Conservation (phyloP, 768 basidiomycete species). For the Daedaleopsis nitida region DNA sequence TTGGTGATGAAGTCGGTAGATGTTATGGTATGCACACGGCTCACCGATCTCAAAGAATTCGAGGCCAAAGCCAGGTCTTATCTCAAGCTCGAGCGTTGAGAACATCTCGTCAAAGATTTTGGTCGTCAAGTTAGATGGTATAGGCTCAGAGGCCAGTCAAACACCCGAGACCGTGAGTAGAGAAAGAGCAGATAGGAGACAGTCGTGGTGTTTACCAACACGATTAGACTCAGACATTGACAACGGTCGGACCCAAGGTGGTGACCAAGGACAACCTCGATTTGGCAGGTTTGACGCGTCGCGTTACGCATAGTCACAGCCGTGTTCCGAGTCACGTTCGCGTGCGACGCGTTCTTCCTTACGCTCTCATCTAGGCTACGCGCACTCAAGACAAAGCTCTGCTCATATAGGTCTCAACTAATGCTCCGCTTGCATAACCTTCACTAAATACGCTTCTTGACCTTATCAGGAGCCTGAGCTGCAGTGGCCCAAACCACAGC, state of each 20-base stretch:
- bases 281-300: conserved; percentile 22
- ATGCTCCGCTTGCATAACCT: too few species aligned
- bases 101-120: conserved; percentile 46
- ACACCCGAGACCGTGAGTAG: neutral
- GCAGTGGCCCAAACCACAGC: neutral
- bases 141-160: neutral
- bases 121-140: neutral
- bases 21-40: neutral
- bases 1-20: conserved; percentile 2
- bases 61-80: conserved; percentile 73
- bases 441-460: too few species aligned
- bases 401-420: too few species aligned
- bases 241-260: too few species aligned
- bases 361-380: neutral
- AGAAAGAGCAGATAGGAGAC: neutral
- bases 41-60: conserved; percentile 79
- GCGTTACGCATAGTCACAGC: conserved; percentile 19
- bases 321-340: conserved; percentile 7
- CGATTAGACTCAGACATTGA: too few species aligned
- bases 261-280: conserved; percentile 6
- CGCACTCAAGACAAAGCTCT: neutral
- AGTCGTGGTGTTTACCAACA: neutral
- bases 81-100: conserved; percentile 71
- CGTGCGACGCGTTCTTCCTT: conserved; percentile 12
- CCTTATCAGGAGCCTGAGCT: neutral